Base-by-base conservation (phyloP, 2,329 filamentous ascomycete genomes). In the Colletotrichum incanum region DNA sequence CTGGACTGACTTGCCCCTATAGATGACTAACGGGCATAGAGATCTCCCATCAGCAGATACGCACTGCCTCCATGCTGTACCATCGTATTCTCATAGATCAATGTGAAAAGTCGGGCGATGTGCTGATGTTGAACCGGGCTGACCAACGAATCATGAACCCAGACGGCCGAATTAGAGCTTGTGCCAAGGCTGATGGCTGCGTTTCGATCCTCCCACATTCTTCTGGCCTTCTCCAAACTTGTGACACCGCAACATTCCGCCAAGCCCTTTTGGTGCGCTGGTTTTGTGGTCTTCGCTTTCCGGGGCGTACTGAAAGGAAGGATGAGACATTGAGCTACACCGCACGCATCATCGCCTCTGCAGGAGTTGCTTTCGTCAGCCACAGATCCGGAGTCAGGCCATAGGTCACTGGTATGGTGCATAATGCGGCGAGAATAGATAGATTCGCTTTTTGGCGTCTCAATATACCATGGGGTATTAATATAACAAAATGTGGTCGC, bases 391-490 rank as follows among this genome's bases (percentile, higher is more conserved):
- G 28, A 16, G 34, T 28, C 31, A 31, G 7, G 39, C 5, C 34
- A 31, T 34, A 9, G 16, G 26, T 43, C 39, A 45, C 56, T 56
- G 54, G 34, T 39, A 23, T 16, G 20, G 5, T 14, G 9, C 12
- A 39, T 23, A 45, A 31, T 20, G 16, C 31, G 39, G 23, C 41
- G 12, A 12, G 31, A 50, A 39, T 14, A 43, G 47, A 69, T 64
- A 45, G 37, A 52, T 49, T 69, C 58, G 45, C 65, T 64, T 31
- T 65, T 60, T 65, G 41, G 65, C 59, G 54, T 64, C 61, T 67
- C 65, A 69, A n/a, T 60, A 45, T 64, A 50, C 61, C 59, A 58
- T 71, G 67, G 62, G 71, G 67, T 73, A 73, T 73, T 72, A 66
- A 58, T 47, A 71, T 55, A 71, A 71, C 23, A 8, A 73, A 59